Base-by-base conservation (phyloP, 495 filamentous ascomycete species). In the Aspergillus wentii region DNA sequence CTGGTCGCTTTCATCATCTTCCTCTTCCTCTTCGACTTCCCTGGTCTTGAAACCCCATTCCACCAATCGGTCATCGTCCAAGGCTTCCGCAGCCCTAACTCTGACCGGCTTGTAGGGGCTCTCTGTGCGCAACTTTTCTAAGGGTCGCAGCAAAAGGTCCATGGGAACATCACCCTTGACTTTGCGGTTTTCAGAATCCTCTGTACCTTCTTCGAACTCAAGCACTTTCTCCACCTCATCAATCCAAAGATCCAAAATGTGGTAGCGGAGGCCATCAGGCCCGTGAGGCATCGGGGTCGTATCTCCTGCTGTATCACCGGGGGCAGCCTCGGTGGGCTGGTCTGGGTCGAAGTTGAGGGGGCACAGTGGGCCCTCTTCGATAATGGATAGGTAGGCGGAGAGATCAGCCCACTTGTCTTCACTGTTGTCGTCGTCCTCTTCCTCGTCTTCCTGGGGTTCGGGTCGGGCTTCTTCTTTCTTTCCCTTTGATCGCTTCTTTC, bases 191-290 rank as follows among this genome's bases (percentile, higher is more conserved):
- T 40, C 61, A 16, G 49, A 60, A 3, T 67, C 61, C 7, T 45
- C 51, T n/a, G n/a, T n/a, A n/a, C n/a, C n/a, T 3, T 66, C 62
- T 13, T 64, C 71, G 42, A 81, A 63, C 45, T 79, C 59, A 32
- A 80, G 69, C 23, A 75, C 76, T 52, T 79, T 82, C 59, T 87
- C 85, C 41, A 84, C 58, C 66, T 92, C 88, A 59, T 94, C 88
- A 23, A 94, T 71, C 76, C 86, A 99, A 25, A 96, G 76, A 71
- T 99, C 92, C 42, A 91, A 54, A 15, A 95, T 71, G 61, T 99
- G 92, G 55, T 90, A 82, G 34, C 88, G 70, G 49, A 99, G 51
- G 0, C 92, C 92, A 51, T 90, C 83, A 1, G 89, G 83, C 0
- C 68, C 68, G 43, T 69, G 68, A 9, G 68, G 66, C 68, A 71